Evolutionary conservation across 306 rosid genomes (phyloP), one percentile per base, ranked within the genome.

Genomic region (Gastrolobium villosum): DNA sequence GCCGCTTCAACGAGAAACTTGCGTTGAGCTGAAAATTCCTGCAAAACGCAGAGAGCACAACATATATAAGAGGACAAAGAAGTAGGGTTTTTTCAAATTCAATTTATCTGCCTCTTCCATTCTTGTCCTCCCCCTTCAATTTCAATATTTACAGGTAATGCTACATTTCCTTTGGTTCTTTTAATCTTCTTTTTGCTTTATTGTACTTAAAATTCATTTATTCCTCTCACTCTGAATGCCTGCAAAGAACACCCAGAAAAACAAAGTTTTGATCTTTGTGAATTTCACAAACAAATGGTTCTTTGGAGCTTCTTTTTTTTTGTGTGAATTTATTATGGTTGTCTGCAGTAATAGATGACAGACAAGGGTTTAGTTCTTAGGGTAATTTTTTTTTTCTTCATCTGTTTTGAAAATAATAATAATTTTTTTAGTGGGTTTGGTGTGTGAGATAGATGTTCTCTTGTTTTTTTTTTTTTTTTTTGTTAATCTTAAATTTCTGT

Each of bases 41-140:
- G 70, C 37, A 52, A 50, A 77, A 15, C 50, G 20, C 59, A 48
- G 4, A 56, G 55, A 39, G 57, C 14, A 20, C 11, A 32, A 28
- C 5, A 15, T n/a, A n/a, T n/a, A n/a, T 44, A 56, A 68, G 44
- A 69, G 59, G 57, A 61, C 26, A 64, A 83, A 41, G 72, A 48
- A 52, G 68, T 79, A 82, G 89, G 91, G 85, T 82, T 88, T 79
- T 52, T 79, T 65, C 64, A 72, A 53, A 31, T 75, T 79, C 82
- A 40, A 10, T 43, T 26, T 2, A 32, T 62, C 57, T 66, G 8
- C 11, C 0, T 5, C 7, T 40, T 60, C 41, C 34, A 68, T 30
- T 77, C 60, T 44, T 31, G 82, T 67, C 41, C 82, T 75, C 40
- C 2, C 50, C 71, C 81, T 67, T 64, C 36, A 74, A 69, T 74